These are phyloP conservation scores for Tephrocybe rancida DNA, from an alignment of 768 basidiomycete genomes.

Conservation along the genomic window DNA sequence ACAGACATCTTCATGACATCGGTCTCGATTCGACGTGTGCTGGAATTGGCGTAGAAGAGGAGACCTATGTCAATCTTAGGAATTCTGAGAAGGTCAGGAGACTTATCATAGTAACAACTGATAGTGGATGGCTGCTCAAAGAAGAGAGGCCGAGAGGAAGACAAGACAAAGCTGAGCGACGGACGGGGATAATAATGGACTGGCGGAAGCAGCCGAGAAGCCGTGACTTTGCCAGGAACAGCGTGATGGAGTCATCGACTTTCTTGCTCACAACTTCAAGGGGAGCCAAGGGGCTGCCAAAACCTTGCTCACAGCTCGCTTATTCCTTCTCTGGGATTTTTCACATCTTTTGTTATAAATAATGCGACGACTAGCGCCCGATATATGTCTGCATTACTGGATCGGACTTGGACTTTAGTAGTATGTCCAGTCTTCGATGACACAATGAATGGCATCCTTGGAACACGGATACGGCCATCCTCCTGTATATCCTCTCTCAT, in stretches of 20 bases:
- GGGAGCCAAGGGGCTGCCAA: no score
- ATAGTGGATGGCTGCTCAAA: slow-evolving; percentile 4
- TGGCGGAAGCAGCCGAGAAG: slow-evolving; percentile 12
- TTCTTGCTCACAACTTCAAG: no score
- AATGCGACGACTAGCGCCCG: slow-evolving; percentile 2
- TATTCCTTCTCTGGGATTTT: background rate
- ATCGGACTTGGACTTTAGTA: slow-evolving; percentile 25
- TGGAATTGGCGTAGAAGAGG: slow-evolving; percentile 66
- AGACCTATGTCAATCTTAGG: slow-evolving; percentile 18
- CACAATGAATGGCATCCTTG: slow-evolving; percentile 63
- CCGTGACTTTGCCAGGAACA: no score
- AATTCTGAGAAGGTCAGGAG: background rate
- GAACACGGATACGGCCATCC: slow-evolving; percentile 53
- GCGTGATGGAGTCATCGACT: no score
- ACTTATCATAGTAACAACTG: slow-evolving; percentile 62
- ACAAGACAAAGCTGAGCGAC: background rate
- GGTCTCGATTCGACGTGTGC: slow-evolving; percentile 94
- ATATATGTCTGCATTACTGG: slow-evolving; percentile 15
- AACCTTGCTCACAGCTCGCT: no score
- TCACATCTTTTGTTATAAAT: background rate
- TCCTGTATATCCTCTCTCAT: slow-evolving; percentile 20
- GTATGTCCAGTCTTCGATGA: slow-evolving; percentile 50
- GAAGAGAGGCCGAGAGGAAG: slow-evolving; percentile 1
- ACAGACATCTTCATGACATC: slow-evolving; percentile 99
- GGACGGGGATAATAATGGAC: slow-evolving; percentile 5